Evolutionary conservation across 768 basidiomycete species (phyloP).

Genomic region (Boletus tomentosulus): DNA sequence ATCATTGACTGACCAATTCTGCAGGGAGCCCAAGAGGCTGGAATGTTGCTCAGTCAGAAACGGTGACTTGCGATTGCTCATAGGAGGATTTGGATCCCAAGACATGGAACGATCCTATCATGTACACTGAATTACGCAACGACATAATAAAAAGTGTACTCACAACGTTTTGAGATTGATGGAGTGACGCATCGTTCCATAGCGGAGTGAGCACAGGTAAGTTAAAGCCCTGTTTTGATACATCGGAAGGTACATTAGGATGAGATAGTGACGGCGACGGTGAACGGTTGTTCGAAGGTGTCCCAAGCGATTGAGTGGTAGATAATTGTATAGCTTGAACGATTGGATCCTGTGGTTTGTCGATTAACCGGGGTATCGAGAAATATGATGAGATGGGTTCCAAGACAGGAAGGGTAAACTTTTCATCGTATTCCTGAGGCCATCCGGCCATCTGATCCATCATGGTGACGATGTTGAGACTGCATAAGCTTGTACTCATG

Average conservation of each 20-base stretch:
- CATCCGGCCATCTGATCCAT: conserved; percentile 6
- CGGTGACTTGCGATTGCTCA: conserved; percentile 40
- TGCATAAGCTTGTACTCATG: too few relatives aligned
- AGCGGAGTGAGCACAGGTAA: background rate
- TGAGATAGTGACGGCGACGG: background rate
- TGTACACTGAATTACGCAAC: conserved; percentile 4
- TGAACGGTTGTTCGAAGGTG: background rate
- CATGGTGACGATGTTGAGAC: conserved; percentile 13
- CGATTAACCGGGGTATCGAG: conserved; percentile 59
- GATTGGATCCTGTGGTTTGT: conserved; percentile 77
- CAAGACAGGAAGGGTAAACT: conserved; percentile 25
- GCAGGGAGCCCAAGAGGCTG: conserved; percentile 49
- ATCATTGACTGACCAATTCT: conserved; percentile 47
- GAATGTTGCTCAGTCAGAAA: conserved; percentile 69
- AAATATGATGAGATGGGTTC: conserved; percentile 46
- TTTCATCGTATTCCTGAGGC: conserved; percentile 14
- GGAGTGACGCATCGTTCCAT: conserved; percentile 18
- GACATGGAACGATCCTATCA: conserved; percentile 49
- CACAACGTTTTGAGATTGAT: conserved; percentile 10
- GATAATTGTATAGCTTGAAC: conserved; percentile 48
- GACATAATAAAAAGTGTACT: conserved; percentile 3
- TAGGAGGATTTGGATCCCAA: conserved; percentile 51
- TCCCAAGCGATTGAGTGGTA: background rate
- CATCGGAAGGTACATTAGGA: background rate
- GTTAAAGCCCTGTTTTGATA: background rate